Percentiles rank a stretch among this genome's conserved stretches.
Conservation (phyloP, 1,139 yeast species). For the Pichia sp. region DNA sequence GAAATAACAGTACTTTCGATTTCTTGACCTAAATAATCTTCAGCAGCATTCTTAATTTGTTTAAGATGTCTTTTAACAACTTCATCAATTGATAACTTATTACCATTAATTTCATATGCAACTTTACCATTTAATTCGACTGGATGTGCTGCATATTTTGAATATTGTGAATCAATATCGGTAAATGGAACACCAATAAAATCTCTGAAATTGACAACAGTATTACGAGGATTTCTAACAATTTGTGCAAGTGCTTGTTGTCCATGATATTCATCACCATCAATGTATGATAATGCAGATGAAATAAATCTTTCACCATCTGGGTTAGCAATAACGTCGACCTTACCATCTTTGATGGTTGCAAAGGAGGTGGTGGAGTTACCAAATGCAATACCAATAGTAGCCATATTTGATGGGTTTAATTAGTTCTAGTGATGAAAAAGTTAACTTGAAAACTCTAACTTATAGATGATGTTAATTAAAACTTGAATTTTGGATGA, state of each 20-base stretch:
- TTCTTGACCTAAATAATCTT: constrained; percentile 78
- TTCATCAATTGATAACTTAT: constrained; percentile 60
- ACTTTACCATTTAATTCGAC: constrained; percentile 62
- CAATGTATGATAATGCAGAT: constrained; percentile 85
- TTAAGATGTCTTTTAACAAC: constrained; percentile 77
- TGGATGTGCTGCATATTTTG: constrained; percentile 68
- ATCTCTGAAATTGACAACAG: constrained; percentile 90
- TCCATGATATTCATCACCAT: constrained; percentile 95
- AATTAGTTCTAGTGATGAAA: neutral
- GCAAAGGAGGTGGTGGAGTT: constrained; percentile 95
- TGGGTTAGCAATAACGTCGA: constrained; percentile 96
- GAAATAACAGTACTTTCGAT: constrained; percentile 83
- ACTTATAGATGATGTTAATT: neutral
- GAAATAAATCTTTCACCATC: constrained; percentile 99
- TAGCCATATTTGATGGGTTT: constrained; percentile 34
- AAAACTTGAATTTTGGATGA: neutral
- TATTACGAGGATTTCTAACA: constrained; percentile 81
- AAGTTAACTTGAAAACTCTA: no score
- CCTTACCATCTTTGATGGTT: constrained; percentile 84
- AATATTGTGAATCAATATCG: constrained; percentile 58
- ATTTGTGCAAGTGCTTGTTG: constrained; percentile 91
- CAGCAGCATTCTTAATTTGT: constrained; percentile 82
- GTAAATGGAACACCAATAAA: constrained; percentile 71
- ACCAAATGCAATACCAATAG: constrained; percentile 95
- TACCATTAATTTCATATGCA: constrained; percentile 55